phyloP scores from a whole-genome alignment of 805 yeast species.

The Lachancea nothofagi region DNA sequence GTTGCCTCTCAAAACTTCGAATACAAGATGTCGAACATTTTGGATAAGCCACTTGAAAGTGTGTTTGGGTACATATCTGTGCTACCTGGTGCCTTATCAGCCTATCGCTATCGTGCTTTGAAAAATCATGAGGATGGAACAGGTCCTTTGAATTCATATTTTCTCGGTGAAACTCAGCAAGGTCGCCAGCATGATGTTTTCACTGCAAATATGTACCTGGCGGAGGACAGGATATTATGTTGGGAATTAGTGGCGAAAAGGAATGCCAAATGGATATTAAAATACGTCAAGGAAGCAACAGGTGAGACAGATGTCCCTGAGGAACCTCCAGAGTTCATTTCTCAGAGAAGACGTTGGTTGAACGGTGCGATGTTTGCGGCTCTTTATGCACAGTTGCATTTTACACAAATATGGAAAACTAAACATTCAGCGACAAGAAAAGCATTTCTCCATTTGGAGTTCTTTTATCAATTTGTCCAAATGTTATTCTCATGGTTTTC shows the following conservation, averaged over 20 bases:
- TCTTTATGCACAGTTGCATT: slow-evolving; percentile 77
- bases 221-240: slow-evolving; percentile 93
- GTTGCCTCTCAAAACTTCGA: slow-evolving; percentile 97
- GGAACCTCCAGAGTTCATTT: slow-evolving; percentile 84
- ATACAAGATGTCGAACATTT: slow-evolving; percentile 92
- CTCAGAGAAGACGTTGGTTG: slow-evolving; percentile 97
- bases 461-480: slow-evolving; percentile 76
- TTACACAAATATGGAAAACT: slow-evolving; percentile 82
- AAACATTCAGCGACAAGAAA: slow-evolving; percentile 80
- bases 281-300: slow-evolving; percentile 85
- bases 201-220: slow-evolving; percentile 93
- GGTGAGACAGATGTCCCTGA: slow-evolving; percentile 99
- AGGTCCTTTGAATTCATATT: slow-evolving; percentile 85
- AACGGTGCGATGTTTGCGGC: slow-evolving; percentile 98
- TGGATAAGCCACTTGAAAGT: slow-evolving; percentile 92
- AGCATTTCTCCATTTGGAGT: slow-evolving; percentile 77
- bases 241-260: slow-evolving; percentile 92
- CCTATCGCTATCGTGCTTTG: slow-evolving; percentile 85
- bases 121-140: slow-evolving; percentile 83
- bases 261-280: slow-evolving; percentile 79
- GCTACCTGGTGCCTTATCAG: slow-evolving; percentile 92
- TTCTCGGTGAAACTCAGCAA: slow-evolving; percentile 75
- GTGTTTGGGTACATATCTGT: slow-evolving; percentile 90
- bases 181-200: slow-evolving; percentile 67
- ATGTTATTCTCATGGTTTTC: slow-evolving; percentile 88